Evolutionary conservation across 1,284 basidiomycete species (phyloP).

Genomic region (Wolfiporia cocos): DNA sequence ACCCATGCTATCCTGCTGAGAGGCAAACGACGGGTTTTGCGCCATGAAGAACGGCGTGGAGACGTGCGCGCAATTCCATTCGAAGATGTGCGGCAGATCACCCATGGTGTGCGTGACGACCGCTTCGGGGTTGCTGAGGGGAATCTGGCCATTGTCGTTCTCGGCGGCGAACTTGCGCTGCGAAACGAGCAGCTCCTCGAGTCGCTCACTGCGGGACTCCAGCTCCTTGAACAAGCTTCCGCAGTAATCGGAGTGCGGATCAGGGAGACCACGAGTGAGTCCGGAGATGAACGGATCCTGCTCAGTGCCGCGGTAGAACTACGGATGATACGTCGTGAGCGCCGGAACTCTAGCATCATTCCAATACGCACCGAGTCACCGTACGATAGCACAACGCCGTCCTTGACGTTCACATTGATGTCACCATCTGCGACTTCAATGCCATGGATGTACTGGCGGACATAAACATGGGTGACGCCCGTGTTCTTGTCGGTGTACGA

Average conservation of each 20-base stretch:
- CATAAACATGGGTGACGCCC: constrained; percentile 82
- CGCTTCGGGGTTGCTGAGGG: constrained; percentile 23
- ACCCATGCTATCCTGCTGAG: constrained; percentile 25
- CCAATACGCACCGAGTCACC: constrained; percentile 66
- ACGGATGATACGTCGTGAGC: constrained; percentile 10
- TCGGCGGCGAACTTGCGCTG: constrained; percentile 16
- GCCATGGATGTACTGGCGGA: constrained; percentile 76
- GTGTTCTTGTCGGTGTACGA: constrained; percentile 84
- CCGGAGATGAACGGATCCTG: constrained; percentile 30
- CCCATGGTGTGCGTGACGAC: constrained; percentile 18
- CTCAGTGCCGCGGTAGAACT: constrained; percentile 62
- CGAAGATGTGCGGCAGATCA: constrained; percentile 37
- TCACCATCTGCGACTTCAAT: constrained; percentile 86
- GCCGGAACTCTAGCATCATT: neutral
- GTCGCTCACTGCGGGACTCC: constrained; percentile 18
- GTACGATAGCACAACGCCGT: constrained; percentile 74
- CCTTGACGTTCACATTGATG: constrained; percentile 85
- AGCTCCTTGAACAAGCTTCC: constrained; percentile 38
- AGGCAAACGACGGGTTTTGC: constrained; percentile 13
- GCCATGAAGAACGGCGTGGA: constrained; percentile 28
- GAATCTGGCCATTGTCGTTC: constrained; percentile 33
- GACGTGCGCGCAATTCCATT: constrained; percentile 52
- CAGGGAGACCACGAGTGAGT: constrained; percentile 28
- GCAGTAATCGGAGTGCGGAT: constrained; percentile 58
- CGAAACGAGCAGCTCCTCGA: constrained; percentile 17